Evolutionary conservation across 768 basidiomycete species (phyloP).

Genomic region (Phaeolepiota aurea): DNA sequence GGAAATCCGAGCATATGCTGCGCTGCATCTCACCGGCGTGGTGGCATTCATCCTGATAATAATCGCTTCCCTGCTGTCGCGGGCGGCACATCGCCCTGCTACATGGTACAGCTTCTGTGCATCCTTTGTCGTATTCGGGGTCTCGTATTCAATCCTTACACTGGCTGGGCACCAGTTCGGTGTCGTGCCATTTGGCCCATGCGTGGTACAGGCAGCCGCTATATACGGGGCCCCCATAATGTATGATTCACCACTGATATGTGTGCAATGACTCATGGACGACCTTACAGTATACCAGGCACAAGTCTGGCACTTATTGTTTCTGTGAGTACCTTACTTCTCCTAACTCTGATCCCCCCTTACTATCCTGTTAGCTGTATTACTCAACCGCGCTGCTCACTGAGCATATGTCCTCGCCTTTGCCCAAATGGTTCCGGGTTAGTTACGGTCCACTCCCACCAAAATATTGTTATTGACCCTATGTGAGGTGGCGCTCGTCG

Average conservation of each 20-base stretch:
- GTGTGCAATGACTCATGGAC: neutral
- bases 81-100: neutral
- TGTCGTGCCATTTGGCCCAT: conserved; percentile 13
- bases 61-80: neutral
- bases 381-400: no score
- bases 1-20: no score
- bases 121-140: conserved; percentile 20
- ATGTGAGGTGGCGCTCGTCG: no score
- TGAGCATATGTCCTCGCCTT: neutral
- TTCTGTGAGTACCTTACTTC: conserved; percentile 12
- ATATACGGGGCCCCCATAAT: conserved; percentile 23
- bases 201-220: conserved; percentile 18
- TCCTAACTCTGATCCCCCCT: neutral
- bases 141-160: conserved; percentile 22
- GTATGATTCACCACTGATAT: conserved; percentile 10
- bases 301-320: conserved; percentile 19
- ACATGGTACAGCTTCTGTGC: conserved; percentile 24
- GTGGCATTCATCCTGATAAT: conserved; percentile 2
- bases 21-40: no score
- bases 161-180: conserved; percentile 21
- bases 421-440: neutral
- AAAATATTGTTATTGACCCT: neutral
- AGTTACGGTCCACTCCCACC: neutral
- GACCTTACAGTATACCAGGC: conserved; percentile 14
- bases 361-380: no score